Percentiles rank a stretch among this genome's conserved stretches.
These are phyloP conservation scores for Microthlaspi erraticum DNA, from an alignment of 345 rosid species.

Conservation along the genomic window DNA sequence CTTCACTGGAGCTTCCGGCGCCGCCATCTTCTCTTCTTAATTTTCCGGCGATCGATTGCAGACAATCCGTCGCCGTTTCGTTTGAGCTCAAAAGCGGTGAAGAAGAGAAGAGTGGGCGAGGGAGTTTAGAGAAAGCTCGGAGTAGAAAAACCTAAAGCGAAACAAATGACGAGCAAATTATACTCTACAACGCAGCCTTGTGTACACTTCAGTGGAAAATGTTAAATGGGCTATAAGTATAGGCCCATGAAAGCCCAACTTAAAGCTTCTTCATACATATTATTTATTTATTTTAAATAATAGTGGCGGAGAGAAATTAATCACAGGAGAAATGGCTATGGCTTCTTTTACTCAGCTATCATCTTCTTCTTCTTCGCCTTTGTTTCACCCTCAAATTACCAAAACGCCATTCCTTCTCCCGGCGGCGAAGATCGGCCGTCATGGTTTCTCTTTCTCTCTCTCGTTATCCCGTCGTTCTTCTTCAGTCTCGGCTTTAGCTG, in stretches of 20 bases:
- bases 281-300: neutral
- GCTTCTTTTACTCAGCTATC: constrained; percentile 48
- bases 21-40: constrained; percentile 61
- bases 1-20: constrained; percentile 88
- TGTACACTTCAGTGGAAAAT: neutral
- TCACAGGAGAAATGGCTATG: constrained; percentile 49
- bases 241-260: constrained; percentile 14
- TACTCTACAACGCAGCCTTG: constrained; percentile 32
- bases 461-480: constrained; percentile 37
- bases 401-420: constrained; percentile 33
- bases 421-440: constrained; percentile 11
- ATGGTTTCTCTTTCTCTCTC: constrained; percentile 24
- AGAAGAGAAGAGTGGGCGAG: constrained; percentile 43
- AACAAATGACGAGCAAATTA: constrained; percentile 11
- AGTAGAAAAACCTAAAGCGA: constrained; percentile 44
- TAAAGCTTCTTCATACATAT: too few species aligned
- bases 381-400: constrained; percentile 32
- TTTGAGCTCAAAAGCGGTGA: constrained; percentile 7
- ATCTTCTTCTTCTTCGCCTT: constrained; percentile 25
- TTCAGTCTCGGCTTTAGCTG: constrained; percentile 46
- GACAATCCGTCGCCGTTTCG: constrained; percentile 49
- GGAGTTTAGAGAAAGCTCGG: constrained; percentile 14
- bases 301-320: neutral
- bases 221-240: constrained; percentile 4
- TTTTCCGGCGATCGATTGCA: constrained; percentile 35